Base-by-base conservation (phyloP, 345 rosid genomes). In the Chamaenerion angustifolium region DNA sequence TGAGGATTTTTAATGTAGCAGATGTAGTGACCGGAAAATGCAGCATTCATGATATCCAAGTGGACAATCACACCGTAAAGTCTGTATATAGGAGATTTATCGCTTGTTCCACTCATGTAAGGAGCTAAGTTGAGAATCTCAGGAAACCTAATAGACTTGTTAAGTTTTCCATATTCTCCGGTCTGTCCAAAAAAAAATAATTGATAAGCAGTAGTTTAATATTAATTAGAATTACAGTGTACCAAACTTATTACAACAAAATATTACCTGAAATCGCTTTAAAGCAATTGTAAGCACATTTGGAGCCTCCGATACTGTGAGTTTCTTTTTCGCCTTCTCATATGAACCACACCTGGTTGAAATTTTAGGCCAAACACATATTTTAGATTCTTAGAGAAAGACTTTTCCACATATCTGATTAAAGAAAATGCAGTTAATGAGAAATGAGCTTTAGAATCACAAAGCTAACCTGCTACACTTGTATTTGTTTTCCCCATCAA, bases 401-500 rank as follows among this genome's bases (percentile, higher is more conserved):
- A 13, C 10, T 13, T 21, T 6, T 21, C 19, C 25, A 12, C 52
- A 19, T 10, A 46, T 17, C 8, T 15, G 4, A 6, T 13, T 1
- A 4, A 31, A 48, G 13, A n/a, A 1, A 13, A 27, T 31, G 11
- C 1, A 31, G 25, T 10, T 27, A 7, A 14, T 13, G 16, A 16
- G 48, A 44, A 11, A 3, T 37, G 27, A 48, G n/a, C 45, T 16
- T 7, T 10, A 19, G 19, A 11, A 41, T 1, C 8, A 46, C 4
- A 7, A 9, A 43, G 70, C 79, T 25, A 61, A 93, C 99, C 94
- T 93, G 80, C 75, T 51, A 59, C 99, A 93, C 35, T 67, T 71
- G 73, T 93, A 93, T 69, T 88, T 93, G 68, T 93, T 93, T 56
- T 88, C 95, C 54, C 97, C 99, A 75, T 93, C 97, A 61, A 93